These are phyloP conservation scores for Castanea crenata DNA, from an alignment of 306 rosid species.

Conservation along the genomic window DNA sequence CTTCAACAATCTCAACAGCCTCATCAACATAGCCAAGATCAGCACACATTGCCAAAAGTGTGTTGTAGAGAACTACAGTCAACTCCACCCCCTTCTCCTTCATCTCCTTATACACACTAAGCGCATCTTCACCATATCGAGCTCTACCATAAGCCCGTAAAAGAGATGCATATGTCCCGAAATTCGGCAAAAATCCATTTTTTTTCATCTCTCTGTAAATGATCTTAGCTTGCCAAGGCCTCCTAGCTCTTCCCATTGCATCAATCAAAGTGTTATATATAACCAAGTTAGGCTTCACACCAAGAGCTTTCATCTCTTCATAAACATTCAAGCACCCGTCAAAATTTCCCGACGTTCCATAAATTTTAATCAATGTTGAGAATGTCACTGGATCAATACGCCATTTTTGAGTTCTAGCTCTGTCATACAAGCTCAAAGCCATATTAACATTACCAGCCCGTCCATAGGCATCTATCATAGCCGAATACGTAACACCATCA, in stretches of 20 bases:
- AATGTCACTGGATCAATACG: slow-evolving; percentile 52
- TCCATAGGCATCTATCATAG: slow-evolving; percentile 74
- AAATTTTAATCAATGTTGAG: slow-evolving; percentile 68
- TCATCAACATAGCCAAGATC: slow-evolving; percentile 62
- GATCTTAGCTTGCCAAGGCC: slow-evolving; percentile 68
- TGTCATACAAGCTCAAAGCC: slow-evolving; percentile 77
- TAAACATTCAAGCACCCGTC: slow-evolving; percentile 79
- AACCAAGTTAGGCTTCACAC: slow-evolving; percentile 55
- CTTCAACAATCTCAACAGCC: slow-evolving; percentile 61
- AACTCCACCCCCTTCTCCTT: slow-evolving; percentile 62
- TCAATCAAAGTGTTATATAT: slow-evolving; percentile 64
- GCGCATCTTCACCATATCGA: slow-evolving; percentile 64
- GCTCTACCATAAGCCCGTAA: slow-evolving; percentile 65
- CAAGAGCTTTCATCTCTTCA: slow-evolving; percentile 81
- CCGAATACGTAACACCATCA: slow-evolving; percentile 51
- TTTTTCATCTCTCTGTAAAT: slow-evolving; percentile 68
- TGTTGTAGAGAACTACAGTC: slow-evolving; percentile 59
- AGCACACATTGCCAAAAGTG: slow-evolving; percentile 76
- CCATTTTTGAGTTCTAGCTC: slow-evolving; percentile 79
- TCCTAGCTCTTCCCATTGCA: slow-evolving; percentile 74
- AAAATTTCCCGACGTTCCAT: slow-evolving; percentile 58
- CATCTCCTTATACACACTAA: slow-evolving; percentile 72
- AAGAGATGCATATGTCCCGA: slow-evolving; percentile 66
- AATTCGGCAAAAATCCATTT: slow-evolving; percentile 56
- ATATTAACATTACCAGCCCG: slow-evolving; percentile 58